These are phyloP conservation scores for Bullera alba DNA, from an alignment of 768 basidiomycete genomes.

Conservation along the genomic window DNA sequence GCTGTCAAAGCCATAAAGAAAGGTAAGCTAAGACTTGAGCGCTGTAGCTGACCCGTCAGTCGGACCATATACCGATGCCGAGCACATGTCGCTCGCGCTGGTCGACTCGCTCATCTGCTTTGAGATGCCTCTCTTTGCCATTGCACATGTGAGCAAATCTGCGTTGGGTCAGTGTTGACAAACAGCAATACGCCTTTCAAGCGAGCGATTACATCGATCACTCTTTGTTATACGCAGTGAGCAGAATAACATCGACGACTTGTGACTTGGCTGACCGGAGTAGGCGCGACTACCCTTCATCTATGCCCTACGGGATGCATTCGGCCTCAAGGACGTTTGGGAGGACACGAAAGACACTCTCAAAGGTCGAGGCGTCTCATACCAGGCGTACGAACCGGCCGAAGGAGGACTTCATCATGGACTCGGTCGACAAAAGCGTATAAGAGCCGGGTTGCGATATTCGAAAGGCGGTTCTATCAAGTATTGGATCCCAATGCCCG, in stretches of 20 bases:
- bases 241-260: too few species aligned
- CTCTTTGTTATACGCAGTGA: slow-evolving; percentile 60
- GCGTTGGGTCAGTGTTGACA: background rate
- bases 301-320: slow-evolving; percentile 80
- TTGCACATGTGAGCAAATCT: slow-evolving; percentile 63
- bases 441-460: slow-evolving; percentile 86
- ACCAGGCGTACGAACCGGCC: slow-evolving; percentile 91
- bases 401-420: slow-evolving; percentile 91
- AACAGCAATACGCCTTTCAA: slow-evolving; percentile 71
- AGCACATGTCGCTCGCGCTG: slow-evolving; percentile 82
- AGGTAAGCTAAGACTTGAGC: slow-evolving; percentile 37
- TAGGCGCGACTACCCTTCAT: slow-evolving; percentile 70
- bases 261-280: slow-evolving; percentile 4
- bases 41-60: slow-evolving; percentile 44
- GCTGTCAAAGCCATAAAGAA: slow-evolving; percentile 66
- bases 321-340: slow-evolving; percentile 76
- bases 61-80: slow-evolving; percentile 78
- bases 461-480: slow-evolving; percentile 82
- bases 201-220: slow-evolving; percentile 75
- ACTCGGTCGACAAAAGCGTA: slow-evolving; percentile 72
- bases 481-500: slow-evolving; percentile 85
- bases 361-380: slow-evolving; percentile 83
- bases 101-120: slow-evolving; percentile 87
- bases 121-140: slow-evolving; percentile 95
- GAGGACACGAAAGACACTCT: slow-evolving; percentile 77